A percentile compares a stretch with the other conserved stretches of the same genome.
These are phyloP conservation scores for Sphenostylis stenocarpa DNA, from an alignment of 306 rosid species.

Conservation along the genomic window DNA sequence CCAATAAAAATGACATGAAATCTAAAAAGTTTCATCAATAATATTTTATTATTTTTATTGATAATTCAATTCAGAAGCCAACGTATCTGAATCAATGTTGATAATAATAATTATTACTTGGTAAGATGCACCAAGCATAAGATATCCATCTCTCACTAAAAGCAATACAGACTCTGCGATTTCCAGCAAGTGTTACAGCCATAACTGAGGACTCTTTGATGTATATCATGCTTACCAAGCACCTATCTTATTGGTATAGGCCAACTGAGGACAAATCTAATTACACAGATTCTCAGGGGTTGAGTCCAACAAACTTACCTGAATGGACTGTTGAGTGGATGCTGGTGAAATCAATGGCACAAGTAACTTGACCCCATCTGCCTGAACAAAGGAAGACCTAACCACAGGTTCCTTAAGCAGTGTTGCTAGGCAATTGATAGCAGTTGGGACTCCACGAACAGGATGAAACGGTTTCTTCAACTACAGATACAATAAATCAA, in stretches of 20 bases:
- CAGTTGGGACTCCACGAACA: constrained; percentile 71
- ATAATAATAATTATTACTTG: constrained; percentile 10
- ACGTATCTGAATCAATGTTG: constrained; percentile 12
- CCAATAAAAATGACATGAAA: background rate
- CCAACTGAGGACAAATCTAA: constrained; percentile 12
- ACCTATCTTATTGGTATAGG: constrained; percentile 21
- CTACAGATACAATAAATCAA: constrained; percentile 45
- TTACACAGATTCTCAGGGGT: constrained; percentile 8
- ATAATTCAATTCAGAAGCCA: constrained; percentile 19
- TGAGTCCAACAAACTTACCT: constrained; percentile 52
- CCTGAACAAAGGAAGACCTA: constrained; percentile 84
- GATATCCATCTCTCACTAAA: constrained; percentile 1
- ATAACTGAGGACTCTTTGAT: too few relatives aligned
- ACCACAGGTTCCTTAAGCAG: constrained; percentile 89
- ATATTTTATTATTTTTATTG: background rate
- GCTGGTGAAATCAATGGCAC: constrained; percentile 92
- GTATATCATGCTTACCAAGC: constrained; percentile 26
- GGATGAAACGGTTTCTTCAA: constrained; percentile 94
- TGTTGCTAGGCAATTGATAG: constrained; percentile 81
- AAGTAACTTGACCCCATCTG: constrained; percentile 92
- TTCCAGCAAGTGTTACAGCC: constrained; percentile 22
- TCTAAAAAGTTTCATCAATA: constrained; percentile 1
- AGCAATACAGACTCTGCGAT: constrained; percentile 15
- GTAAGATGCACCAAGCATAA: constrained; percentile 1
- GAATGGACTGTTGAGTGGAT: constrained; percentile 94